These are phyloP conservation scores for Rosa chinensis DNA, from an alignment of 306 rosid genomes.

Conservation along the genomic window DNA sequence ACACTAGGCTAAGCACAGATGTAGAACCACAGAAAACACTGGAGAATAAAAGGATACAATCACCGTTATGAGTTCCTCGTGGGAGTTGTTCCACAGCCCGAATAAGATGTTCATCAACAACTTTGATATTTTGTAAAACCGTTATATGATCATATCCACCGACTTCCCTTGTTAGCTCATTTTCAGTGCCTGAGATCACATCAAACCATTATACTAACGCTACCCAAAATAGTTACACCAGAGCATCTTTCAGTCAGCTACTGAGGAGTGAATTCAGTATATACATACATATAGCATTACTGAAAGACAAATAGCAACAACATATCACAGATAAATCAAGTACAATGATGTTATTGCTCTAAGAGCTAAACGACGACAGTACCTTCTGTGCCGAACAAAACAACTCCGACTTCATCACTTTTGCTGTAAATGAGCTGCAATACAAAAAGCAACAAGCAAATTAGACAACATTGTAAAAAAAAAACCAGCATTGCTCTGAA, in stretches of 20 bases:
- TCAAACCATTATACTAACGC: neutral
- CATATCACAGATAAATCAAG: neutral
- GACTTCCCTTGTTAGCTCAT: conserved; percentile 76
- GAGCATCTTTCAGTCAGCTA: neutral
- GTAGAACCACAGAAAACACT: neutral
- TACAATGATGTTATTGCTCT: neutral
- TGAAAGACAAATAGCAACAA: neutral
- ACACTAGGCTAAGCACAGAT: neutral
- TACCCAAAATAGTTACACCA: neutral
- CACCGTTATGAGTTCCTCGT: conserved; percentile 71
- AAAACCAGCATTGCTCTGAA: neutral
- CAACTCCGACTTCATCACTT: conserved; percentile 68
- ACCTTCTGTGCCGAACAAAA: conserved; percentile 88
- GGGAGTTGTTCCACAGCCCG: conserved; percentile 70
- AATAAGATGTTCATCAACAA: conserved; percentile 75
- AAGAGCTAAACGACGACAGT: conserved; percentile 7
- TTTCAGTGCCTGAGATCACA: conserved; percentile 62
- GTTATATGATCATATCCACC: conserved; percentile 86
- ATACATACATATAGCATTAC: neutral
- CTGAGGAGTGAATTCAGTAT: neutral
- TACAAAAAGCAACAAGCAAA: conserved; percentile 5
- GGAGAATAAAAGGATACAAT: conserved; percentile 65
- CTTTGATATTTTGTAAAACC: conserved; percentile 65
- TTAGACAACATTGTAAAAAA: neutral
- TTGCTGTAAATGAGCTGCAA: conserved; percentile 65